These are phyloP conservation scores for Daedalea quercina DNA, from an alignment of 768 basidiomycete species.

Conservation along the genomic window DNA sequence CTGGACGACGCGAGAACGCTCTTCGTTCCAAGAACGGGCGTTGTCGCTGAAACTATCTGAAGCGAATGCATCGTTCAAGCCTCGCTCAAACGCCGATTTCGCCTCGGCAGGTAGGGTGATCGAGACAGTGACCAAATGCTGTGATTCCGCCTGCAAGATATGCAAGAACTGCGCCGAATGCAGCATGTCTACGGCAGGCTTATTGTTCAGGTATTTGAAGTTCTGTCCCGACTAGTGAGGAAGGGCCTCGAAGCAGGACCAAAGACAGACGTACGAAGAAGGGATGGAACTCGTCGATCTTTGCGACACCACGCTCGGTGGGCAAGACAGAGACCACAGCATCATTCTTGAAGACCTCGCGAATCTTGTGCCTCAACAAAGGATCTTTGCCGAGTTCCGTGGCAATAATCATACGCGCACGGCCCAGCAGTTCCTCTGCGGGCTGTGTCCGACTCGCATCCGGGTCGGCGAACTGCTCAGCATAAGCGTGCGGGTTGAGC, in stretches of 20 bases:
- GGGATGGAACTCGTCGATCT: slow-evolving; percentile 69
- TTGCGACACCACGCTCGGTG: slow-evolving; percentile 77
- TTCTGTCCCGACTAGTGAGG: slow-evolving; percentile 40
- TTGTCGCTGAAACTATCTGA: slow-evolving; percentile 83
- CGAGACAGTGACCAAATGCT: slow-evolving; percentile 74
- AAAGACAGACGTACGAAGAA: slow-evolving; percentile 50
- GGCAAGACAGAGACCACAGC: slow-evolving; percentile 77
- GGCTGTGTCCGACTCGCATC: slow-evolving; percentile 51
- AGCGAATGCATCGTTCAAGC: slow-evolving; percentile 73
- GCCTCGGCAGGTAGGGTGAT: slow-evolving; percentile 60
- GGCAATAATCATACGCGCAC: slow-evolving; percentile 76
- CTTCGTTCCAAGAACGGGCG: slow-evolving; percentile 86
- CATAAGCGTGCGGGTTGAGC: slow-evolving; percentile 69
- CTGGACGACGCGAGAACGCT: slow-evolving; percentile 71
- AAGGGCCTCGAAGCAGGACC: neutral
- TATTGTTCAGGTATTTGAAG: slow-evolving; percentile 90
- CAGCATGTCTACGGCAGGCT: slow-evolving; percentile 64
- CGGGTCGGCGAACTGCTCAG: slow-evolving; percentile 79
- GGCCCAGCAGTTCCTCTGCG: slow-evolving; percentile 62
- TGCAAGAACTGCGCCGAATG: slow-evolving; percentile 78
- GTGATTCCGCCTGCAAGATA: slow-evolving; percentile 87
- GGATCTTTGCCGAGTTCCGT: slow-evolving; percentile 95
- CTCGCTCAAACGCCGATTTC: slow-evolving; percentile 62
- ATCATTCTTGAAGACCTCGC: slow-evolving; percentile 66
- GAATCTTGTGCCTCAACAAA: slow-evolving; percentile 69